A percentile compares a stretch with the other conserved stretches of the same genome.
Conservation (phyloP, 192 early-diverging fungal genomes). For the Backusella tarrabulga region DNA sequence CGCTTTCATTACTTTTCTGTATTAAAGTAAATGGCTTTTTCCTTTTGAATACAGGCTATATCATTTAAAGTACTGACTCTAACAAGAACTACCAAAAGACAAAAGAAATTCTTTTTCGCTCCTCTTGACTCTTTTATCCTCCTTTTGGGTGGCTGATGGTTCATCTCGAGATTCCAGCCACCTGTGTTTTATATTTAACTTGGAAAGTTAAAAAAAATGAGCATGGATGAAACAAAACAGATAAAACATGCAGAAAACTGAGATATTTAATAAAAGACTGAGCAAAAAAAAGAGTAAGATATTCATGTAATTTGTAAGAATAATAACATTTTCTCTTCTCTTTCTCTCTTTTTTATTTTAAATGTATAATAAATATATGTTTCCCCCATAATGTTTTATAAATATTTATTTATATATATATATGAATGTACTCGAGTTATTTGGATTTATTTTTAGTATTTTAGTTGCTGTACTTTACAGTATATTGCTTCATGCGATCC, state of each 20-base stretch:
- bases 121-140: not conserved
- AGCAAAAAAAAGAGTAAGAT: too few species aligned
- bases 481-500: conserved; percentile 31
- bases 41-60: not conserved
- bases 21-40: not conserved
- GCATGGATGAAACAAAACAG: not conserved
- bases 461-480: conserved; percentile 5
- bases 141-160: conserved; percentile 3
- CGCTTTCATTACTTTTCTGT: not conserved
- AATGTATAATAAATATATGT: not conserved
- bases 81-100: not conserved
- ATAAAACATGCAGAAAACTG: too few species aligned
- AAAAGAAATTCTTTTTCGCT: not conserved
- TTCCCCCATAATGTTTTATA: not conserved
- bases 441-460: not conserved
- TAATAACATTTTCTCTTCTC: not conserved
- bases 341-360: not conserved
- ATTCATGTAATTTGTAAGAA: too few species aligned
- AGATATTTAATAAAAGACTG: too few species aligned
- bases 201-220: not conserved
- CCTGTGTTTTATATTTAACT: not conserved
- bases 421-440: not conserved
- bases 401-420: not conserved
- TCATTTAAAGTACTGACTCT: not conserved
- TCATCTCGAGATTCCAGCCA: not conserved